These are phyloP conservation scores for Simmondsia chinensis DNA, from an alignment of 148 eudicot species.

Conservation along the genomic window DNA sequence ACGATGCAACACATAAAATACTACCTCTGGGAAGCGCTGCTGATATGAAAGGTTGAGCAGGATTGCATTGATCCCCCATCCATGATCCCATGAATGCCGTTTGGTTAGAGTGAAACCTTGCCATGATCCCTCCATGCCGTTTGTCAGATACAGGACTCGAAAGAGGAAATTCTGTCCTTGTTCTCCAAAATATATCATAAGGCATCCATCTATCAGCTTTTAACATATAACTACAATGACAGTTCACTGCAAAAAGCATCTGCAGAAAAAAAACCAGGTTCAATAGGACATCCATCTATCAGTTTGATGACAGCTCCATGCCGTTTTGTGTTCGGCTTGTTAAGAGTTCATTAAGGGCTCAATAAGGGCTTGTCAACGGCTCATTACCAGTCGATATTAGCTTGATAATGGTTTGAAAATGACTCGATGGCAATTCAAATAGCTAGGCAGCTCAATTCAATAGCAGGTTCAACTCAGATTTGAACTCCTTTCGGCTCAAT, in stretches of 20 bases:
- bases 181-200: slow-evolving; percentile 32
- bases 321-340: no score
- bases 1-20: no score
- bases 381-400: no score
- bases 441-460: no score
- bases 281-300: no score
- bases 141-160: slow-evolving; percentile 23
- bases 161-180: slow-evolving; percentile 28
- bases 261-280: slow-evolving; percentile 10
- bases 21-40: slow-evolving; percentile 57
- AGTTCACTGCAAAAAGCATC: slow-evolving; percentile 27
- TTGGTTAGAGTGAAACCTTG: slow-evolving; percentile 27
- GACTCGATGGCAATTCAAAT: no score
- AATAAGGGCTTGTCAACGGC: no score
- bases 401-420: no score
- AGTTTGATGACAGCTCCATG: no score
- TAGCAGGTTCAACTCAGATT: no score
- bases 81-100: slow-evolving; percentile 20
- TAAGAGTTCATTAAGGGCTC: no score
- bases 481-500: no score
- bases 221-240: slow-evolving; percentile 25
- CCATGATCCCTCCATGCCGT: slow-evolving; percentile 18
- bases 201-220: slow-evolving; percentile 44
- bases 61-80: slow-evolving; percentile 24
- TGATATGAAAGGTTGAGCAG: slow-evolving; percentile 20